Evolutionary conservation across 140 eudicot genomes (phyloP), one percentile per base, ranked within the genome.

Genomic region (Flaveria floridana): DNA sequence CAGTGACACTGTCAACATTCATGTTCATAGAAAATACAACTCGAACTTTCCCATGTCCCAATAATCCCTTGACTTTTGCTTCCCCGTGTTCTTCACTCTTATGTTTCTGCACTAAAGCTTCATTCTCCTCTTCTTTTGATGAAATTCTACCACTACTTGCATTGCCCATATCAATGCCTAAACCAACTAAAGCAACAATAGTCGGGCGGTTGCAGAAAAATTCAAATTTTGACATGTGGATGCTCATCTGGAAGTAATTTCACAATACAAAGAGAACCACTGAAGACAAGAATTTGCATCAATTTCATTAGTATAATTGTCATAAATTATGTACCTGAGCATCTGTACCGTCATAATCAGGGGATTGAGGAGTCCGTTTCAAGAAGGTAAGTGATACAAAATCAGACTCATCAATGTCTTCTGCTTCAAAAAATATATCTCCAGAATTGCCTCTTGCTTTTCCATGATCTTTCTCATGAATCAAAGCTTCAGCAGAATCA

Each of bases 11-110:
- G 69, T 88, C 95, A 48, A 94, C 88, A 79, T 84, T 84, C 99
- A 94, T 90, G 84, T 81, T 84, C 76, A 94, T 74, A 48, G 82
- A 70, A 72, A 90, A 90, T 39, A 94, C 90, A 65, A 86, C 83
- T 66, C 99, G 97, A n/a, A 71, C 89, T 84, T 94, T 94, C 66
- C 99, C 99, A 82, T 85, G 77, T 15, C 99, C 99, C 74, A 94
- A 80, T 62, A 94, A 77, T 37, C 99, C 99, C 78, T 88, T 90
- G 30, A 94, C 93, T 76, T 70, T 82, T 64, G 86, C 82, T 74
- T 79, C 71, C 26, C n/a, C 51, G 2, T 37, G 51, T 19, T 39
- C 88, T 82, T 82, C 90, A 39, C 63, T 72, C 78, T 82, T 85
- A 37, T 84, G 84, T 80, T 91, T 89, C 74, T 74, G 83, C 76